These are phyloP conservation scores for Claviceps cyperi DNA, from an alignment of 2,329 filamentous ascomycete genomes.

Conservation along the genomic window DNA sequence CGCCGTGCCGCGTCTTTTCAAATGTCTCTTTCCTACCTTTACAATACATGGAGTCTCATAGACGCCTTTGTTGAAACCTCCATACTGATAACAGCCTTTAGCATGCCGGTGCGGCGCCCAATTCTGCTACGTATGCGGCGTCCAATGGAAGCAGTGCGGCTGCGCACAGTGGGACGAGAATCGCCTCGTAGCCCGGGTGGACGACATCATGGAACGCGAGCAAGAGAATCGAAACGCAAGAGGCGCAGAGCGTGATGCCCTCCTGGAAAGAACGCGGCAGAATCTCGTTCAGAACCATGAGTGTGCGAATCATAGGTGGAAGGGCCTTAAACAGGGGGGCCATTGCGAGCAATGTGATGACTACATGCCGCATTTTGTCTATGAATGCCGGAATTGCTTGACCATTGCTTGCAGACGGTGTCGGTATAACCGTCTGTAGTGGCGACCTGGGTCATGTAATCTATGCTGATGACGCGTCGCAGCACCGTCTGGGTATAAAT, in stretches of 20 bases:
- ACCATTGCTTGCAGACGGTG: slow-evolving; percentile 31
- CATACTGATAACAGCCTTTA: slow-evolving; percentile 3
- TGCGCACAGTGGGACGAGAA: slow-evolving; percentile 25
- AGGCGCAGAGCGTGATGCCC: background rate
- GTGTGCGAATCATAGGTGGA: background rate
- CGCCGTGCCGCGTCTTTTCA: background rate
- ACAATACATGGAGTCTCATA: background rate
- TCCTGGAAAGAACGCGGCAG: background rate
- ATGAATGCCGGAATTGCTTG: slow-evolving; percentile 29
- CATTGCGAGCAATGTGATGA: slow-evolving; percentile 5
- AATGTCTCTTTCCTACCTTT: background rate
- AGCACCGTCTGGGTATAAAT: no score
- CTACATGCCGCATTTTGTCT: slow-evolving; percentile 26
- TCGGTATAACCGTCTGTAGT: slow-evolving; percentile 6
- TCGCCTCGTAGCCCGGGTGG: background rate
- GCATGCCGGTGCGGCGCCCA: slow-evolving; percentile 30
- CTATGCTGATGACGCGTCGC: no score
- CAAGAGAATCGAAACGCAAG: background rate
- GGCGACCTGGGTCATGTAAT: background rate
- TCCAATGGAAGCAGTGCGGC: slow-evolving; percentile 22
- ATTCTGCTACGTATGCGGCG: slow-evolving; percentile 38
- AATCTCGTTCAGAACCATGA: slow-evolving; percentile 4
- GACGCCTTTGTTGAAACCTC: background rate
- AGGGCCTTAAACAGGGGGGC: background rate
- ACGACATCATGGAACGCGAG: slow-evolving; percentile 2